Conservation (phyloP, 2,329 filamentous ascomycete genomes). For the Sarocladiaceae sp. region DNA sequence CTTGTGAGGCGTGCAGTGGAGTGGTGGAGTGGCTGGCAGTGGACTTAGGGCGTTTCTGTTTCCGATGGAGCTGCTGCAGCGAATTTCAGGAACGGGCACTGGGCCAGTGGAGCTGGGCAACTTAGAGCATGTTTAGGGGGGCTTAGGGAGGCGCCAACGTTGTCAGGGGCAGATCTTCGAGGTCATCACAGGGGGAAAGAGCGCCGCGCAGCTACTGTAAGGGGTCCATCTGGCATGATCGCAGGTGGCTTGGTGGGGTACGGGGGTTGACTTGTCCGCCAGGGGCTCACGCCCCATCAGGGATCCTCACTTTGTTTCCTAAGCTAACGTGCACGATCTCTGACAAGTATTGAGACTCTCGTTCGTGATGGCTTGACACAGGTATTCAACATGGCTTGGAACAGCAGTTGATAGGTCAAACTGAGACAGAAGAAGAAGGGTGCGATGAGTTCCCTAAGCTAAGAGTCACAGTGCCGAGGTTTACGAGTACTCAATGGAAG, state of each 20-base stretch:
- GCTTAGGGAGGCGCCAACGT: not conserved
- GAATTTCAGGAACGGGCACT: conserved; percentile 3
- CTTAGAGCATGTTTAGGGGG: not conserved
- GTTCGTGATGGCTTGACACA: too few species aligned
- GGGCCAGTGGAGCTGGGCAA: not conserved
- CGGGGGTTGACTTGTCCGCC: not conserved
- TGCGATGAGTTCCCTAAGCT: too few species aligned
- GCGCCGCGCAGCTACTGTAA: not conserved
- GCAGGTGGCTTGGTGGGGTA: not conserved
- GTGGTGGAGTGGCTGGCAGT: conserved; percentile 3
- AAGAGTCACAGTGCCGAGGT: not conserved
- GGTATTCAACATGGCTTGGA: too few species aligned
- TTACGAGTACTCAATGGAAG: not conserved
- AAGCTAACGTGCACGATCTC: too few species aligned
- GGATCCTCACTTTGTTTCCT: not conserved
- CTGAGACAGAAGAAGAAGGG: too few species aligned
- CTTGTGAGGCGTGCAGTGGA: too few species aligned
- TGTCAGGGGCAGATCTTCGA: not conserved
- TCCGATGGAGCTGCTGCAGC: not conserved
- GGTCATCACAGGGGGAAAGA: not conserved
- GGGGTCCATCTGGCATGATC: not conserved
- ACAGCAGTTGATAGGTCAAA: too few species aligned
- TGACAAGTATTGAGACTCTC: too few species aligned
- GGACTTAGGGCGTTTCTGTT: conserved; percentile 2
- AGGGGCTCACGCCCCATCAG: conserved; percentile 3